Conservation (phyloP, 73 alveolate genomes). For the Paraurostyla sp. region DNA sequence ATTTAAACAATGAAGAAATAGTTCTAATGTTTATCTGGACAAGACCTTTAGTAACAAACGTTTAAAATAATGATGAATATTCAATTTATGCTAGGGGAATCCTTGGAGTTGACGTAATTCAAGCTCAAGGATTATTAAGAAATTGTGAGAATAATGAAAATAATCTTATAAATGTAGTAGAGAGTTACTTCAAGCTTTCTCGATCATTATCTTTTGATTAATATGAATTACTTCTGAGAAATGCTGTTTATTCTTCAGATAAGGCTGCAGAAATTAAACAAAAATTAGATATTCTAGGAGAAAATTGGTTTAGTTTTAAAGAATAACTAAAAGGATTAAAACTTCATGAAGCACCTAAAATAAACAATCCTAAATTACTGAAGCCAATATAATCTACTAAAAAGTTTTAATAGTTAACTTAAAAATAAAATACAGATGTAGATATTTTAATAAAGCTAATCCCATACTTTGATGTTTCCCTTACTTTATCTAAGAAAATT, state of each 20-base stretch:
- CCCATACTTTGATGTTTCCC: constrained; percentile 43
- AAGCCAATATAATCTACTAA: constrained; percentile 30
- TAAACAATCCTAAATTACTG: constrained; percentile 47
- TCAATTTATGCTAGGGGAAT: constrained; percentile 59
- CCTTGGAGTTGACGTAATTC: constrained; percentile 53
- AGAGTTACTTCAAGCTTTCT: constrained; percentile 21
- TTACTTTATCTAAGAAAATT: constrained; percentile 16
- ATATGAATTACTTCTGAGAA: constrained; percentile 41
- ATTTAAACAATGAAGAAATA: constrained; percentile 38
- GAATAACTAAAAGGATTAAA: constrained; percentile 52
- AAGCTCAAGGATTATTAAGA: constrained; percentile 58
- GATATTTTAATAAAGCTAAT: constrained; percentile 50
- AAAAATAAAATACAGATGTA: constrained; percentile 25
- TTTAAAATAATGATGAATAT: constrained; percentile 30
- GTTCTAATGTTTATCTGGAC: constrained; percentile 53
- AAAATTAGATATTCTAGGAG: constrained; percentile 44
- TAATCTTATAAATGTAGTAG: constrained; percentile 45
- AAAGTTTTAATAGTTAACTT: neutral
- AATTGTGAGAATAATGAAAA: constrained; percentile 47
- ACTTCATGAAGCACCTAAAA: constrained; percentile 55
- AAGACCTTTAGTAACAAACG: constrained; percentile 64
- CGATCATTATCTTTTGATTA: constrained; percentile 3
- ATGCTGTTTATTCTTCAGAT: constrained; percentile 56
- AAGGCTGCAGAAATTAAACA: constrained; percentile 41
- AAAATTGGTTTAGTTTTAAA: constrained; percentile 61